Evolutionary conservation across 306 rosid species (phyloP).

Genomic region (Lagenaria siceraria): DNA sequence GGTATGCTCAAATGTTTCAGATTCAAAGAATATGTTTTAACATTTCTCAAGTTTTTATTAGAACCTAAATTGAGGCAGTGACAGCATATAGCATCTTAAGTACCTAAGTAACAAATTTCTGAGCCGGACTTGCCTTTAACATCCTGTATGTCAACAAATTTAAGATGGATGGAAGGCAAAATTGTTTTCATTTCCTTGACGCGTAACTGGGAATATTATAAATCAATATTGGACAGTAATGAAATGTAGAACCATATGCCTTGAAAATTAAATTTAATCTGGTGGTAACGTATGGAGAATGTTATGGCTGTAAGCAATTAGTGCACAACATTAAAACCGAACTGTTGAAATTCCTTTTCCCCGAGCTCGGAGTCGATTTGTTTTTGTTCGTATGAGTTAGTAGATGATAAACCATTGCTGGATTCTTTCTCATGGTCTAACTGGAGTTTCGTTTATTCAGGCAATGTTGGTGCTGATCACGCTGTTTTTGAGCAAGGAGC

Average conservation of each 20-base stretch:
- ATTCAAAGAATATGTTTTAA: neutral
- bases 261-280: neutral
- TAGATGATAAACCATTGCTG: neutral
- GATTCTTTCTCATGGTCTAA: neutral
- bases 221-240: neutral
- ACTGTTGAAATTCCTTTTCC: neutral
- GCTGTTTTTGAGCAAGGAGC: conserved; percentile 99
- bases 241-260: neutral
- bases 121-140: neutral
- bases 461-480: conserved; percentile 82
- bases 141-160: neutral
- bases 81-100: neutral
- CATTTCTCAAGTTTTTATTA: too few species aligned
- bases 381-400: neutral
- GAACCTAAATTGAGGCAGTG: neutral
- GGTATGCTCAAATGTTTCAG: conserved; percentile 31
- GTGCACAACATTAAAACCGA: neutral
- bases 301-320: neutral
- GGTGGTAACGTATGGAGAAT: neutral
- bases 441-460: conserved; percentile 20
- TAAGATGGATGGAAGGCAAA: neutral
- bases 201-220: neutral
- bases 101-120: neutral
- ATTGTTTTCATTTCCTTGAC: neutral
- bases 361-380: neutral